Evolutionary conservation across 306 rosid genomes (phyloP).

Genomic region (Castanopsis chinensis): DNA sequence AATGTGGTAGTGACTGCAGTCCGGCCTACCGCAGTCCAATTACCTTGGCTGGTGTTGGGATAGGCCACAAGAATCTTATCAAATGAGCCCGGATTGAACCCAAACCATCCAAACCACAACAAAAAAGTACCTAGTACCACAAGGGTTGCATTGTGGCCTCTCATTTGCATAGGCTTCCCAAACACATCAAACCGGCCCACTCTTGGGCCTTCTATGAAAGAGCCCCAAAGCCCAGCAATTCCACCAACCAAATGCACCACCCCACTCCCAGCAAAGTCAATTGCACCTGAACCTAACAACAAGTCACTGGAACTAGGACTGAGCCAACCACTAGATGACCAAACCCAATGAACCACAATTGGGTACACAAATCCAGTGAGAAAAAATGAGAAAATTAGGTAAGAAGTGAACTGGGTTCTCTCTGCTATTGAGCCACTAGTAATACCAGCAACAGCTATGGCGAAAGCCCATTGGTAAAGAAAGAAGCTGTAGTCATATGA

Average conservation of each 20-base stretch:
- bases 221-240: slow-evolving; percentile 71
- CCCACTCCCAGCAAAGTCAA: slow-evolving; percentile 82
- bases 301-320: slow-evolving; percentile 37
- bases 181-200: slow-evolving; percentile 59
- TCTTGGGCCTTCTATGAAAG: slow-evolving; percentile 66
- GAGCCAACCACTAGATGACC: slow-evolving; percentile 77
- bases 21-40: slow-evolving; percentile 59
- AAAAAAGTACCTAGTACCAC: slow-evolving; percentile 71
- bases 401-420: slow-evolving; percentile 66
- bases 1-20: slow-evolving; percentile 54
- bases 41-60: slow-evolving; percentile 33
- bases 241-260: slow-evolving; percentile 82
- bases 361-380: slow-evolving; percentile 77
- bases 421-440: slow-evolving; percentile 81
- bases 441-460: slow-evolving; percentile 73
- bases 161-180: slow-evolving; percentile 40
- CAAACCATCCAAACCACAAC: slow-evolving; percentile 85
- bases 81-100: slow-evolving; percentile 67
- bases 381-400: slow-evolving; percentile 63
- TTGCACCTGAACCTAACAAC: slow-evolving; percentile 63
- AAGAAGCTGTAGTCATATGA: slow-evolving; percentile 66
- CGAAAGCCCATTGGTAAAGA: slow-evolving; percentile 82
- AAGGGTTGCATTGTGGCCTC: slow-evolving; percentile 66
- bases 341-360: slow-evolving; percentile 70
- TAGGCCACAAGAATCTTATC: slow-evolving; percentile 49